Evolutionary conservation across 208 protist genomes (phyloP), one percentile per base, ranked within the genome.

Genomic region (Endotrypanum monterogeii): DNA sequence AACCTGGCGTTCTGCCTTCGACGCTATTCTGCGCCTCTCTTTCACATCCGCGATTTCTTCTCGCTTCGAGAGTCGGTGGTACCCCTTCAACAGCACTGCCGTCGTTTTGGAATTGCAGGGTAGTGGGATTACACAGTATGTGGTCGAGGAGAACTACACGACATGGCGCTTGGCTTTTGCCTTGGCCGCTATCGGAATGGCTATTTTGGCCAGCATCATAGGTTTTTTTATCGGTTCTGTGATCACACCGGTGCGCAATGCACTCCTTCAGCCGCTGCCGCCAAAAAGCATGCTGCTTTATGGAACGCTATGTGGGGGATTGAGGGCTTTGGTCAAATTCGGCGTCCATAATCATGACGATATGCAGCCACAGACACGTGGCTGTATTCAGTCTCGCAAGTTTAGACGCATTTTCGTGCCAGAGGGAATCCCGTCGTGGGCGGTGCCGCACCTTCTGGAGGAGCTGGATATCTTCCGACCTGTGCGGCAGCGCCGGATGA

Each of bases 401-500:
- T 91, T 95, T 71, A 68, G 69, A 8, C 83, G 84, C 23, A 72
- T 95, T 11, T 93, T 91, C 73, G 80, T 60, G 0, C 41, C 76
- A 3, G 61, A 80, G 41, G 91, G 91, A 20, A 93, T 95, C 57
- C 88, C 88, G 35, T 84, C 82, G 35, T 93, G 89, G 88, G 67
- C 85, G 5, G 60, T 95, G 54, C 86, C 85, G n/a, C 91, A 93
- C 56, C 79, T 95, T 1, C 81, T 95, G 35, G 91, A 95, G 68
- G 91, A 93, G 73, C 74, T 93, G 32, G 71, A 83, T 68, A 89
- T 93, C 57, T 92, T 81, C 72, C 87, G 85, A 28, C 91, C 88
- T 9, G 80, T 68, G 14, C 82, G 81, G 51, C 87, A 93, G 80
- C 83, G 91, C 7, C 85, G 91, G 35, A 86, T 93, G 58, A 86